Evolutionary conservation across 352 stramenopile species (phyloP).

Genomic region (Pilasporangium apinafurcum): DNA sequence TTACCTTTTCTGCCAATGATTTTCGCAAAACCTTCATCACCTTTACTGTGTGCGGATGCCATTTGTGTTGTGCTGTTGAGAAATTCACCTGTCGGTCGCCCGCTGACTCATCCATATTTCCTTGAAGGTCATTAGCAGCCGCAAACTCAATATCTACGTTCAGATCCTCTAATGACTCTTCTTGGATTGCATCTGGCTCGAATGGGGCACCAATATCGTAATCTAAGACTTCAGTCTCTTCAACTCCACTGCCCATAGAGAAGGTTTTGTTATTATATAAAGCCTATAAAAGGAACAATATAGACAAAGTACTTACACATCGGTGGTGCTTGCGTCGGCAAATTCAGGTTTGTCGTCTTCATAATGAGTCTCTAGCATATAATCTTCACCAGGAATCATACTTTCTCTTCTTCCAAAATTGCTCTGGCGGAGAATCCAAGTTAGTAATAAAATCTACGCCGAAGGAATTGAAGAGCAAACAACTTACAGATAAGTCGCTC

Average conservation of each 20-base stretch:
- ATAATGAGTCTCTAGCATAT: constrained; percentile 5
- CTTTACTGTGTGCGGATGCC: constrained; percentile 97
- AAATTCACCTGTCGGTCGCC: constrained; percentile 22
- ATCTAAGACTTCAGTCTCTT: constrained; percentile 36
- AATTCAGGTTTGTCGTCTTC: constrained; percentile 40
- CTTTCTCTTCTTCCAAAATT: constrained; percentile 7
- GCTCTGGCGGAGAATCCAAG: no score
- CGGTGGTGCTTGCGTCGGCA: constrained; percentile 16
- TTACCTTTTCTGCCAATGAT: constrained; percentile 66
- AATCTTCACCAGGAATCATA: constrained; percentile 3
- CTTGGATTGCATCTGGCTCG: constrained; percentile 28
- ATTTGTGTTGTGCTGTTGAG: constrained; percentile 88
- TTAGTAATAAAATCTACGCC: no score
- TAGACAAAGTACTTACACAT: constrained; percentile 5
- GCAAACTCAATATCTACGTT: constrained; percentile 80
- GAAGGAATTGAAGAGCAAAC: no score
- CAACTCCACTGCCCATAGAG: constrained; percentile 12
- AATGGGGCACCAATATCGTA: constrained; percentile 49
- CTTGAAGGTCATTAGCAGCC: constrained; percentile 70
- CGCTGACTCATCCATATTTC: constrained; percentile 37
- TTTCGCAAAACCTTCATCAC: constrained; percentile 88
- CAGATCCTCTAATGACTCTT: constrained; percentile 52
- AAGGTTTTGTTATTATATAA: not conserved
- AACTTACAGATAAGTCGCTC: constrained; percentile 52
- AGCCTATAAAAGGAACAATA: no score